Evolutionary conservation across 2,329 filamentous ascomycete species (phyloP), one percentile per base, ranked within the genome.

Genomic region (Pseudogymnoascus pannorum): DNA sequence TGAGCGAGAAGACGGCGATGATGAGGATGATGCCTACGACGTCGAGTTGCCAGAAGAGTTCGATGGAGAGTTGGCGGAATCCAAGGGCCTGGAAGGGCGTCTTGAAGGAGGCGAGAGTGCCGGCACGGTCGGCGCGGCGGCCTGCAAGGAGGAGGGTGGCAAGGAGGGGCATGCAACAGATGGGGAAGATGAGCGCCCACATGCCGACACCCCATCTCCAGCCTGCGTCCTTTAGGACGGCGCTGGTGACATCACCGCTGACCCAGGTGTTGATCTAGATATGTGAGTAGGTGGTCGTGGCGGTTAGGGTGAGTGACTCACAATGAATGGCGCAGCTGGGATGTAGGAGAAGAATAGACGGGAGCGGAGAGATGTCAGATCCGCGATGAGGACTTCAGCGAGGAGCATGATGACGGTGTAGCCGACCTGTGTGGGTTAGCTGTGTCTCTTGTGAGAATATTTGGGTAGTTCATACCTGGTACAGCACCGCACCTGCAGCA

Each of bases 151-250:
- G 71, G 0, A 88, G 75, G 5, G 78, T 78, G 38, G 77, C 64
- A 67, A 87, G 72, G 0, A 87, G 74, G 1, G 85, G 83, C 4
- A 85, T 63, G 0, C 80, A 76, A 61, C 79, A 80, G 6, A 82
- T 73, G 1, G 84, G 80, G 67, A 82, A 86, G 58, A 86, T 83
- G 64, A 87, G 80, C 54, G 76, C 77, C 77, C 81, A 87, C 83
- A 87, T 87, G 64, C 83, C 84, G 22, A 85, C 77, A 12, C 84
- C 85, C 83, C 83, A 87, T 62, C 78, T 73, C 85, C 85, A 87
- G 1, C 75, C 78, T 0, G 81, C 81, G 1, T 68, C 69, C 0
- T 61, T 66, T 18, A 86, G 68, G 0, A 86, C 81, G 0, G 80
- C 76, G 0, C 71, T 68, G 0, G 81, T 78, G 58, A 87, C 73